Evolutionary conservation across 2,329 filamentous ascomycete genomes (phyloP), one percentile per base, ranked within the genome.

Genomic region (Venturia aucupariae): DNA sequence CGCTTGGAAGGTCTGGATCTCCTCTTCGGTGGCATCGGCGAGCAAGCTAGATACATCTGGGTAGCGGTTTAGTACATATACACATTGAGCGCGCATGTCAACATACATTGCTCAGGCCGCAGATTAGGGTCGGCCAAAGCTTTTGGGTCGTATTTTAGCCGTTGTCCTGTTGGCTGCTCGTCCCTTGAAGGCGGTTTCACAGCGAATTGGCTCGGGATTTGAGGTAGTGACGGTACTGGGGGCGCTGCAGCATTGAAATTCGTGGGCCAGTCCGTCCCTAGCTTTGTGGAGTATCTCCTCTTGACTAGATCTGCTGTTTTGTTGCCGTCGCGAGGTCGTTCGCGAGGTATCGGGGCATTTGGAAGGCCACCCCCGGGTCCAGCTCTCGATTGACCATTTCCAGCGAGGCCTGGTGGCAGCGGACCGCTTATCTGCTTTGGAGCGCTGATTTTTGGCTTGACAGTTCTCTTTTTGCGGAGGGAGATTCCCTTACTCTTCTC

Each of bases 211-310:
- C 82, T 81, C 60, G 81, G 82, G 66, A 82, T 81, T 15, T 83
- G 76, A 0, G 94, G 93, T 68, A 82, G 70, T 17, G 74, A 72
- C 5, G 79, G 79, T 70, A 96, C 81, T 2, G 90, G 84, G 22
- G 91, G 84, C 24, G 84, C 85, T 64, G 83, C 85, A 69, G 82
- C 80, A 70, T 88, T 84, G 72, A 86, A 89, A 70, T 90, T 86
- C 66, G 85, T 79, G 1, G 89, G 89, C 0, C 88, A 76, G 68
- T 90, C 86, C 70, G 92, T 64, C 13, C 44, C 93, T 75, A 97
- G 96, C 66, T 93, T 87, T 51, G 92, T 92, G 46, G 94, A 97
- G 77, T 97, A 99, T 70, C 94, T 83, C 70, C 92, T 85, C 79
- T 97, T 97, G 66, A 99, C 92, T 63, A 97, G 81, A 75, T 99